Evolutionary conservation across 768 basidiomycete genomes (phyloP).

Genomic region (Dioszegia crocea): DNA sequence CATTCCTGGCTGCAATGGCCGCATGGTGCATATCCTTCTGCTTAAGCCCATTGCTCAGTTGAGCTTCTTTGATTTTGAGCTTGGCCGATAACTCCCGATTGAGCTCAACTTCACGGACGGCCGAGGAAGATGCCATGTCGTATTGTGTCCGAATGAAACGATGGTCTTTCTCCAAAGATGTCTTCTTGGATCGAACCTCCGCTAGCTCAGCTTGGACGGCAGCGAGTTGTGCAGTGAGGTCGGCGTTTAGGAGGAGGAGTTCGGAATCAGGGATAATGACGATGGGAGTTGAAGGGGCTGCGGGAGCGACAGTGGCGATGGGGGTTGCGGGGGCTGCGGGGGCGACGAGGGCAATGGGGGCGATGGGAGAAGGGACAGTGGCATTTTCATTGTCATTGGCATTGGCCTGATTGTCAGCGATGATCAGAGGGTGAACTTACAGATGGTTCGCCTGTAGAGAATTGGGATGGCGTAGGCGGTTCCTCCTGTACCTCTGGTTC

Average conservation of each 20-base stretch:
- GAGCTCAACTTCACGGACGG: slow-evolving; percentile 16
- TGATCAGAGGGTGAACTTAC: not conserved
- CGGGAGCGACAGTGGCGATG: not conserved
- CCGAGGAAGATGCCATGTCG: slow-evolving; percentile 15
- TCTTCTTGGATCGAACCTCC: not conserved
- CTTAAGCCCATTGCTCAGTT: slow-evolving; percentile 29
- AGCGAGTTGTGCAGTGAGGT: not conserved
- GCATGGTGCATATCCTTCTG: slow-evolving; percentile 23
- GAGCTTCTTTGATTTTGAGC: slow-evolving; percentile 15
- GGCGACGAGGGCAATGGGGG: no score
- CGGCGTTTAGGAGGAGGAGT: not conserved
- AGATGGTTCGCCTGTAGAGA: no score
- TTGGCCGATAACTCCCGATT: slow-evolving; percentile 2
- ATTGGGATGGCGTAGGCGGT: not conserved
- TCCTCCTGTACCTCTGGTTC: no score
- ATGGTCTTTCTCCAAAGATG: not conserved
- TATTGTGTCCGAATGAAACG: slow-evolving; percentile 23
- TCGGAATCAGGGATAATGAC: not conserved
- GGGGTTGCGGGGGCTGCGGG: no score
- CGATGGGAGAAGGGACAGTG: not conserved
- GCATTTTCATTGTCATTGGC: no score
- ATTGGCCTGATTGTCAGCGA: no score
- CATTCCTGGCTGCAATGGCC: slow-evolving; percentile 3
- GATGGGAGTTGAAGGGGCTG: not conserved
- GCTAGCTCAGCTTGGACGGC: not conserved